Percentiles rank a stretch among this genome's conserved stretches.
Conservation (phyloP, 2,329 filamentous ascomycete species). For the Fusarium sp. region DNA sequence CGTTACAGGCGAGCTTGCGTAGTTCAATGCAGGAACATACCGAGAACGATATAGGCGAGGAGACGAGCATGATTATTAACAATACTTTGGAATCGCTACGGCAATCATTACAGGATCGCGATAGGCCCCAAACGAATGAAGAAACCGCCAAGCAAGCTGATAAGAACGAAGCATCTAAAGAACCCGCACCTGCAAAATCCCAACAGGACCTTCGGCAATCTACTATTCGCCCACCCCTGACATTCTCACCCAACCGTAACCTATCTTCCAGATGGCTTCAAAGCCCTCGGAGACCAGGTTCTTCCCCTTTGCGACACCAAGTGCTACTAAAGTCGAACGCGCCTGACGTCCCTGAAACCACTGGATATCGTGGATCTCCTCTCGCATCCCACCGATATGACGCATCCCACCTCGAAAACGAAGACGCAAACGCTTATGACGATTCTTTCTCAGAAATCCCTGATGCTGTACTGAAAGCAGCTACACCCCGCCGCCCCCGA, state of each 20-base stretch:
- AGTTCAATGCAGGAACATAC: conserved; percentile 50
- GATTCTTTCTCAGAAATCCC: conserved; percentile 71
- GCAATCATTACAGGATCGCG: conserved; percentile 46
- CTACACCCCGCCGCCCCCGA: conserved; percentile 55
- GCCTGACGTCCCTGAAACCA: conserved; percentile 36
- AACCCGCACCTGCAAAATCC: conserved; percentile 8
- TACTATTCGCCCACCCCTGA: conserved; percentile 30
- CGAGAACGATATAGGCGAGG: conserved; percentile 64
- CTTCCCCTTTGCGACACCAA: conserved; percentile 51
- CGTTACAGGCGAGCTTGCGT: conserved; percentile 58
- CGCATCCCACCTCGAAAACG: conserved; percentile 37
- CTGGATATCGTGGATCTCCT: conserved; percentile 15
- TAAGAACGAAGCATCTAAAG: conserved; percentile 14
- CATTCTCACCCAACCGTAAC: conserved; percentile 40
- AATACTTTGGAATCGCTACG: conserved; percentile 65
- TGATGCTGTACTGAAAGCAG: conserved; percentile 62
- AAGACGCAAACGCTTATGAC: conserved; percentile 57
- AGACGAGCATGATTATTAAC: conserved; percentile 68
- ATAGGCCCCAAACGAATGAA: conserved; percentile 17
- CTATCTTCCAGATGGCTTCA: conserved; percentile 48
- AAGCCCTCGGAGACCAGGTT: conserved; percentile 52
- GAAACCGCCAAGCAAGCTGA: conserved; percentile 25
- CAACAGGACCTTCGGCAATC: conserved; percentile 29
- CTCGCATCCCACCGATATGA: conserved; percentile 13
- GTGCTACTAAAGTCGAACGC: conserved; percentile 49